These are phyloP conservation scores for Leishmania lainsoni DNA, from an alignment of 208 protist genomes.

Conservation along the genomic window DNA sequence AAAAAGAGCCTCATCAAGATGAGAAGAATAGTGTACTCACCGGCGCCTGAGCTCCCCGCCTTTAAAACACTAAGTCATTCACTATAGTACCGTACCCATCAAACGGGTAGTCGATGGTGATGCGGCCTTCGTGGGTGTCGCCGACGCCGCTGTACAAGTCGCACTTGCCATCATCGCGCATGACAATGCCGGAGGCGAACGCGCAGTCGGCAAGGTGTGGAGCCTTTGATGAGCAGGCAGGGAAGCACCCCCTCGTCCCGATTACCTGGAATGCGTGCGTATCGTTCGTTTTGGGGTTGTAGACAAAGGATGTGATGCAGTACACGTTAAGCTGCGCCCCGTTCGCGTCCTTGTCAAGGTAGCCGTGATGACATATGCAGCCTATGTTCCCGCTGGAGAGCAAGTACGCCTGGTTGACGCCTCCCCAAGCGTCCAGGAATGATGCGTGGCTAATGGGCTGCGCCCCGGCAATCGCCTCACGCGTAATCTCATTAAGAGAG, in stretches of 20 bases:
- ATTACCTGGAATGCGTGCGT: constrained; percentile 38
- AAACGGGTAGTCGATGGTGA: constrained; percentile 75
- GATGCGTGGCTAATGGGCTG: constrained; percentile 24
- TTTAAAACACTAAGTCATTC: constrained; percentile 28
- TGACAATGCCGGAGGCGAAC: constrained; percentile 64
- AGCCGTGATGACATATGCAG: constrained; percentile 51
- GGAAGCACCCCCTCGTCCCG: constrained; percentile 46
- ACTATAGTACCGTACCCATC: constrained; percentile 46
- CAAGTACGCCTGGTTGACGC: constrained; percentile 52
- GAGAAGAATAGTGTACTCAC: background rate
- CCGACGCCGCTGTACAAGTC: constrained; percentile 74
- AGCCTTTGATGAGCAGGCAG: constrained; percentile 38
- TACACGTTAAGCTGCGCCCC: constrained; percentile 33
- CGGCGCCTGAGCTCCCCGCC: background rate
- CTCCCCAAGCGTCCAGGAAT: constrained; percentile 43
- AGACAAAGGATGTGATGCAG: constrained; percentile 43
- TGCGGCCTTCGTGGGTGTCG: constrained; percentile 57
- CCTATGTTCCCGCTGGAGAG: constrained; percentile 39
- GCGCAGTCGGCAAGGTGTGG: constrained; percentile 38
- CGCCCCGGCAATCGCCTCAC: constrained; percentile 28
- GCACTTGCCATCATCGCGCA: constrained; percentile 66
- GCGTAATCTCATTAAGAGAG: constrained; percentile 34
- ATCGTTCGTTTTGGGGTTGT: constrained; percentile 30
- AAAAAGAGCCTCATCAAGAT: background rate
- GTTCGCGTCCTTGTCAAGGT: constrained; percentile 22